Evolutionary conservation across 352 stramenopile species (phyloP).

Genomic region (Saprolegnia parasitica): DNA sequence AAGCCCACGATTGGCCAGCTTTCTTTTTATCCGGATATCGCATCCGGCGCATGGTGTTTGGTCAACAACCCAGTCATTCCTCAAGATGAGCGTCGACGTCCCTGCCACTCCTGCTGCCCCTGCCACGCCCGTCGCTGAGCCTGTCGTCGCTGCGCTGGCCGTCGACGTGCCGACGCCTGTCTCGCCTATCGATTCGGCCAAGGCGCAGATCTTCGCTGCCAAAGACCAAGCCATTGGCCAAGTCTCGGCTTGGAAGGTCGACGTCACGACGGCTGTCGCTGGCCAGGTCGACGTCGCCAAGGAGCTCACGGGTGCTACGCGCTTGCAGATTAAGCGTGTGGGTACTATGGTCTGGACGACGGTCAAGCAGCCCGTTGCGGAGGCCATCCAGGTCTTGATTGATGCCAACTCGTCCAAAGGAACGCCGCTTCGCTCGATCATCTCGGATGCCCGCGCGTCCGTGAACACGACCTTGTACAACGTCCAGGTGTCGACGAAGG

Average conservation of each 20-base stretch:
- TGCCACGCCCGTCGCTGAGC: background rate
- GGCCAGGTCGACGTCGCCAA: slow-evolving; percentile 13
- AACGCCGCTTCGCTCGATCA: slow-evolving; percentile 19
- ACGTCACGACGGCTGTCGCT: background rate
- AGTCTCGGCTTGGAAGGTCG: background rate
- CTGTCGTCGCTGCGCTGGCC: background rate
- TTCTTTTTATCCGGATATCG: background rate
- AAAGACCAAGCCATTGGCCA: background rate
- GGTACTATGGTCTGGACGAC: slow-evolving; percentile 16
- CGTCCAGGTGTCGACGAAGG: slow-evolving; percentile 6
- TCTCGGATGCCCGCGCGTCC: slow-evolving; percentile 17
- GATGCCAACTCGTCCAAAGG: slow-evolving; percentile 26
- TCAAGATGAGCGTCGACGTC: background rate
- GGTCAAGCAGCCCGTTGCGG: slow-evolving; percentile 18
- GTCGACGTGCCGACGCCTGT: background rate
- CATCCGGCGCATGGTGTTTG: background rate
- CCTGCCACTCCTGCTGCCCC: background rate
- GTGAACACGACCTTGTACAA: slow-evolving; percentile 15
- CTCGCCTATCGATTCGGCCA: background rate
- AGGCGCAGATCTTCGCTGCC: background rate
- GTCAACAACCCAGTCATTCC: slow-evolving; percentile 13
- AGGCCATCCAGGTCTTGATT: slow-evolving; percentile 18
- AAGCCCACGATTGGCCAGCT: background rate
- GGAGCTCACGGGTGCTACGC: slow-evolving; percentile 12
- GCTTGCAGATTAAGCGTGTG: slow-evolving; percentile 10